These are phyloP conservation scores for Phytophthora europaea DNA, from an alignment of 352 stramenopile species.

Conservation along the genomic window DNA sequence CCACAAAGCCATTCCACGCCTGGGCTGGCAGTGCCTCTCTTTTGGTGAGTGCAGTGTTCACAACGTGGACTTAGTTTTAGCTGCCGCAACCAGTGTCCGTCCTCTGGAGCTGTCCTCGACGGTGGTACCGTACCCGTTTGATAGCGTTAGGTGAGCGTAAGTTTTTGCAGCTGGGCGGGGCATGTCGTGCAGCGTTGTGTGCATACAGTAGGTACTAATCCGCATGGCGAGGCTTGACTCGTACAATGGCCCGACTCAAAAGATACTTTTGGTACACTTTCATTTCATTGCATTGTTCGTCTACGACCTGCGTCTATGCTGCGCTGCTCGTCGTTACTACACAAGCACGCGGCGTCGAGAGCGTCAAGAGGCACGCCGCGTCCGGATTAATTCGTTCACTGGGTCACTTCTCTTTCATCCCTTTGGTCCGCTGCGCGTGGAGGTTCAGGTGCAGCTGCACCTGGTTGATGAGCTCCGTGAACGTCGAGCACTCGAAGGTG, in stretches of 20 bases:
- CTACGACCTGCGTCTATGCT: constrained; percentile 31
- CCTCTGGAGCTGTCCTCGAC: neutral
- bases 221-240: no score
- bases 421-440: constrained; percentile 26
- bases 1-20: constrained; percentile 6
- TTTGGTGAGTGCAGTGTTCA: constrained; percentile 1
- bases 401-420: constrained; percentile 2
- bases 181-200: neutral
- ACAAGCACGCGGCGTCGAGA: constrained; percentile 21
- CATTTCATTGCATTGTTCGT: constrained; percentile 21
- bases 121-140: neutral
- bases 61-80: neutral
- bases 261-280: constrained; percentile 17
- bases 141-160: constrained; percentile 2
- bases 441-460: constrained; percentile 68
- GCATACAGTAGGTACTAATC: neutral
- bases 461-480: constrained; percentile 80
- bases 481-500: constrained; percentile 84
- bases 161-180: neutral
- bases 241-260: neutral
- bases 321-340: constrained; percentile 17
- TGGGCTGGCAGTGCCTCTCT: constrained; percentile 5
- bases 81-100: constrained; percentile 6
- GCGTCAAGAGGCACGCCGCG: constrained; percentile 23
- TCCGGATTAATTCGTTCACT: constrained; percentile 11